A percentile compares a stretch with the other conserved stretches of the same genome.
Conservation (phyloP, 495 filamentous ascomycete genomes). For the Aspergillus campestris region DNA sequence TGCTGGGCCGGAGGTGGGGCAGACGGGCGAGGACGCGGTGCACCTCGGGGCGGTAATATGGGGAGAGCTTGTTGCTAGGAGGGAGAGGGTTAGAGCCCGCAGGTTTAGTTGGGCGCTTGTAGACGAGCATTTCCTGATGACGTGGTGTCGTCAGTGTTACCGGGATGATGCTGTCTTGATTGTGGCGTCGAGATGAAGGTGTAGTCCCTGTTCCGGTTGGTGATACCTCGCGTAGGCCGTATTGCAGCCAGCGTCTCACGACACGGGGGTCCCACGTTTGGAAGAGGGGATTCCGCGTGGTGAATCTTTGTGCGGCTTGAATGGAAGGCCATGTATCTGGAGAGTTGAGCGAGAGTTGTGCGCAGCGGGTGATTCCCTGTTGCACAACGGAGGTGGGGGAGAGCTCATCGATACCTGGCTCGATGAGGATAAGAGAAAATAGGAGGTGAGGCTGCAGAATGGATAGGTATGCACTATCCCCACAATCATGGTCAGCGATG, state of each 20-base stretch:
- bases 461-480: conserved; percentile 34
- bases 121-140: conserved; percentile 41
- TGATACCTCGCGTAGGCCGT: conserved; percentile 43
- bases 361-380: conserved; percentile 8
- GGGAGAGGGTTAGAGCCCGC: conserved; percentile 31
- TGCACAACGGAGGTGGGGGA: conserved; percentile 11
- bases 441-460: conserved; percentile 66
- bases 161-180: background rate
- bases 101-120: conserved; percentile 13
- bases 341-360: conserved; percentile 33
- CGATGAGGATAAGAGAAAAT: conserved; percentile 54
- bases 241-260: conserved; percentile 38
- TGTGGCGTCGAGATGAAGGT: no score
- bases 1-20: conserved; percentile 50
- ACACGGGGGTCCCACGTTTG: conserved; percentile 48
- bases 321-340: conserved; percentile 49
- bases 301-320: background rate
- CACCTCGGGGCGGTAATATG: conserved; percentile 20
- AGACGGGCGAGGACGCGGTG: conserved; percentile 43
- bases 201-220: conserved; percentile 18
- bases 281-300: conserved; percentile 8
- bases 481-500: background rate
- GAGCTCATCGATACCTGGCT: conserved; percentile 49
- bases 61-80: conserved; percentile 35
- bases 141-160: conserved; percentile 56